phyloP scores from a whole-genome alignment of 2,329 filamentous ascomycete species.

The Alternaria ethzedia region DNA sequence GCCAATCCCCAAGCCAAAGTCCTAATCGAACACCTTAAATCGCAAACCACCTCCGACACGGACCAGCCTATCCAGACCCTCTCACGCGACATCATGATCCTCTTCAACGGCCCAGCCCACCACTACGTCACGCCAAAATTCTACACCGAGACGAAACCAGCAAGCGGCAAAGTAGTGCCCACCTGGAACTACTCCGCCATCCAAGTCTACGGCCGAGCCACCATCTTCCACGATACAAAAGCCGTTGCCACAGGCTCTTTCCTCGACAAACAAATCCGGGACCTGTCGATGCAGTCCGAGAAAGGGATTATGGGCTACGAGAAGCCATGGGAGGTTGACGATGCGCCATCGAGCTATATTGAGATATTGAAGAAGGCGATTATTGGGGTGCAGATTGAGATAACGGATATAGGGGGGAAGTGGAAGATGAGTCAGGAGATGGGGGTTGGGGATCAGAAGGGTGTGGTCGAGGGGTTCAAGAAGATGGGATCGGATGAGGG shows the following conservation, averaged over 20 bases:
- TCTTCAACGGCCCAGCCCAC: not conserved
- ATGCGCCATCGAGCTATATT: constrained; percentile 64
- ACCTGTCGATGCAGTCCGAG: constrained; percentile 57
- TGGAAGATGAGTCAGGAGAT: constrained; percentile 39
- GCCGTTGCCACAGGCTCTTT: not conserved
- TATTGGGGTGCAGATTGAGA: constrained; percentile 34
- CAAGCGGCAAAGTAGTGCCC: not conserved
- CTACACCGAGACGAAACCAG: not conserved
- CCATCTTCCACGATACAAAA: not conserved
- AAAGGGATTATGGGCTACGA: constrained; percentile 62
- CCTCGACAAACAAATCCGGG: not conserved
- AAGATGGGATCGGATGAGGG: not conserved
- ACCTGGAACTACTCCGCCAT: not conserved
- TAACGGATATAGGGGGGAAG: constrained; percentile 31
- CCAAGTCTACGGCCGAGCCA: not conserved
- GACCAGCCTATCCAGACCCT: not conserved
- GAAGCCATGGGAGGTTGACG: constrained; percentile 62
- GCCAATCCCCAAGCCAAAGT: constrained; percentile 69
- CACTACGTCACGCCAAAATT: not conserved
- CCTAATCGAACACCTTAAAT: constrained; percentile 55
- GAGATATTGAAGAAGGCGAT: constrained; percentile 43
- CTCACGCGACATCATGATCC: not conserved
- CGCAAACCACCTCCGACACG: not conserved
- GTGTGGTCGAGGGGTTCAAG: constrained; percentile 48
- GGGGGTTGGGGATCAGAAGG: constrained; percentile 42